These are phyloP conservation scores for Forsythia suspensa DNA, from an alignment of 257 asterid species.

Conservation along the genomic window DNA sequence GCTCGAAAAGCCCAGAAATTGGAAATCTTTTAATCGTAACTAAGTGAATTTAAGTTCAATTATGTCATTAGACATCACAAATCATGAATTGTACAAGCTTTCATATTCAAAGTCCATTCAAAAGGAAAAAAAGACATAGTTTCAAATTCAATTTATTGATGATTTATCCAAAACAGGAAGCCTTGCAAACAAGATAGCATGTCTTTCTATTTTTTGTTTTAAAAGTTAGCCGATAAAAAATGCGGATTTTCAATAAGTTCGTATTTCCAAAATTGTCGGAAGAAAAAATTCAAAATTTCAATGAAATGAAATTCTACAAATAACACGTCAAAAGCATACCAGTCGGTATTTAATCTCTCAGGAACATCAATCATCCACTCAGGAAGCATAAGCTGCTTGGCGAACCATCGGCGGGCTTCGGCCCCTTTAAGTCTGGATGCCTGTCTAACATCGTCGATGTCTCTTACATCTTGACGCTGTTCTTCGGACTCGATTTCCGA, in stretches of 20 bases:
- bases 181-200: no score
- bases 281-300: background rate
- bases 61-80: background rate
- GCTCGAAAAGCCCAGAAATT: background rate
- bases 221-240: background rate
- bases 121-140: conserved; percentile 4
- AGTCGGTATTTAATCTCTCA: conserved; percentile 56
- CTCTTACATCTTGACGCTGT: conserved; percentile 14
- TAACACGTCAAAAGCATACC: conserved; percentile 37
- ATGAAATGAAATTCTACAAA: background rate
- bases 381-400: conserved; percentile 96
- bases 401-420: conserved; percentile 87
- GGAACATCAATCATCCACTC: conserved; percentile 98
- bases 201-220: no score
- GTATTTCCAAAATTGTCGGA: background rate
- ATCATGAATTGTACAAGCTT: background rate
- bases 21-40: background rate
- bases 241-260: background rate
- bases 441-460: conserved; percentile 50
- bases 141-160: background rate
- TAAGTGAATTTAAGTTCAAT: background rate
- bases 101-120: background rate
- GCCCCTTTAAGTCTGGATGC: conserved; percentile 68
- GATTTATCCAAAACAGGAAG: background rate
- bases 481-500: conserved; percentile 26